phyloP scores from a whole-genome alignment of 2,329 filamentous ascomycete genomes.

The Epichloe brachyelytri region DNA sequence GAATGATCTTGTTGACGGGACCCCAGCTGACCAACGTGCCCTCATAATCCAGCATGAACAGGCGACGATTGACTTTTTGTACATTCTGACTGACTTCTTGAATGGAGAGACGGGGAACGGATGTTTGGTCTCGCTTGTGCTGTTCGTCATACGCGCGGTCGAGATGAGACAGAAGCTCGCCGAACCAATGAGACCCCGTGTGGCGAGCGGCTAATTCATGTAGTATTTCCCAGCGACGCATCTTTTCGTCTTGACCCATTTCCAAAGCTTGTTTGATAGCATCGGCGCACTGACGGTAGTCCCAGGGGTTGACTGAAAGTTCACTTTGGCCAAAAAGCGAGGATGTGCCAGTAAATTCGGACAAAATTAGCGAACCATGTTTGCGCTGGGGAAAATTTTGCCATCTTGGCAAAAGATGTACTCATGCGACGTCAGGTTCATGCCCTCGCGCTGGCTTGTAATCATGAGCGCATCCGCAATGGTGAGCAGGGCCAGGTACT shows the following conservation, averaged over 20 bases:
- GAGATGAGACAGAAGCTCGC: constrained; percentile 58
- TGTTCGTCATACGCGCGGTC: constrained; percentile 73
- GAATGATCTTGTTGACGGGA: constrained; percentile 69
- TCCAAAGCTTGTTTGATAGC: constrained; percentile 75
- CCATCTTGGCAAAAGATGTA: constrained; percentile 91
- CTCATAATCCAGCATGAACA: constrained; percentile 91
- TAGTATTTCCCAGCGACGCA: constrained; percentile 59
- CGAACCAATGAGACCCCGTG: constrained; percentile 78
- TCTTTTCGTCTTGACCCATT: constrained; percentile 64
- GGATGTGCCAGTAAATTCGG: constrained; percentile 87
- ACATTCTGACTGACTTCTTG: constrained; percentile 50
- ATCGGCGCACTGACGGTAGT: constrained; percentile 77
- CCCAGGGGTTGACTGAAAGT: constrained; percentile 87
- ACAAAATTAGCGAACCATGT: constrained; percentile 79
- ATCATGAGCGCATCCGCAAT: constrained; percentile 90
- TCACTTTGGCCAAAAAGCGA: constrained; percentile 72
- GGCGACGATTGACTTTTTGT: constrained; percentile 49
- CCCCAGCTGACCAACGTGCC: constrained; percentile 84
- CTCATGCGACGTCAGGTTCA: constrained; percentile 94
- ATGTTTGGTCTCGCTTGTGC: constrained; percentile 69
- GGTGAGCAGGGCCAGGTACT: constrained; percentile 84
- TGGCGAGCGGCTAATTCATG: constrained; percentile 64
- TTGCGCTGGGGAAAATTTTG: constrained; percentile 55
- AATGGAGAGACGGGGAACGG: constrained; percentile 72
- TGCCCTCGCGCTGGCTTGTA: constrained; percentile 87